Percentiles rank a stretch among this genome's conserved stretches.
phyloP scores from a whole-genome alignment of 495 filamentous ascomycete species.

The Letharia lupina region DNA sequence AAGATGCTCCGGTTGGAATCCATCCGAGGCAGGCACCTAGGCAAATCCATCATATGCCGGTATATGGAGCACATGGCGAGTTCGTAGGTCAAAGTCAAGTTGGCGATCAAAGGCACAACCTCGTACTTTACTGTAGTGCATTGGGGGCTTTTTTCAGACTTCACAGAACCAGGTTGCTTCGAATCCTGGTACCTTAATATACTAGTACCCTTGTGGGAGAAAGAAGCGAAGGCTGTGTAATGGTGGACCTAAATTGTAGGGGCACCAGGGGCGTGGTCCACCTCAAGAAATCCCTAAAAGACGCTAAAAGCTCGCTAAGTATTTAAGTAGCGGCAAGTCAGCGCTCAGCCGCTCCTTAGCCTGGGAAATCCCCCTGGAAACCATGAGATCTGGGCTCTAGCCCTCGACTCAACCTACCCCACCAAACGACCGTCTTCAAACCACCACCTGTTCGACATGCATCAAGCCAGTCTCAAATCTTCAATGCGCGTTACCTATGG shows the following conservation, averaged over 20 bases:
- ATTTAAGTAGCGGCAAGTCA: neutral
- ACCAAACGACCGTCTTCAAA: neutral
- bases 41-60: neutral
- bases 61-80: neutral
- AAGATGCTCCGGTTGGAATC: neutral
- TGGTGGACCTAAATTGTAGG: neutral
- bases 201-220: neutral
- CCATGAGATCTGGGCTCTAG: too few species aligned
- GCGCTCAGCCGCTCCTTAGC: neutral
- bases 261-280: neutral
- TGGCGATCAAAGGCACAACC: too few species aligned
- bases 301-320: neutral
- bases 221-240: neutral
- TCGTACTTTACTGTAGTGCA: too few species aligned
- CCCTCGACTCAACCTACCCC: neutral
- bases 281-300: neutral
- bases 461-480: neutral
- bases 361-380: neutral
- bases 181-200: neutral
- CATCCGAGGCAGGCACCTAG: neutral
- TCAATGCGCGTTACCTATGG: neutral
- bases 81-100: too few species aligned
- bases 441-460: neutral
- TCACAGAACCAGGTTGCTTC: too few species aligned
- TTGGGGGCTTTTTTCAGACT: too few species aligned